phyloP scores from a whole-genome alignment of 108 stramenopile genomes.

The Cyclostephanos invisitatus region DNA sequence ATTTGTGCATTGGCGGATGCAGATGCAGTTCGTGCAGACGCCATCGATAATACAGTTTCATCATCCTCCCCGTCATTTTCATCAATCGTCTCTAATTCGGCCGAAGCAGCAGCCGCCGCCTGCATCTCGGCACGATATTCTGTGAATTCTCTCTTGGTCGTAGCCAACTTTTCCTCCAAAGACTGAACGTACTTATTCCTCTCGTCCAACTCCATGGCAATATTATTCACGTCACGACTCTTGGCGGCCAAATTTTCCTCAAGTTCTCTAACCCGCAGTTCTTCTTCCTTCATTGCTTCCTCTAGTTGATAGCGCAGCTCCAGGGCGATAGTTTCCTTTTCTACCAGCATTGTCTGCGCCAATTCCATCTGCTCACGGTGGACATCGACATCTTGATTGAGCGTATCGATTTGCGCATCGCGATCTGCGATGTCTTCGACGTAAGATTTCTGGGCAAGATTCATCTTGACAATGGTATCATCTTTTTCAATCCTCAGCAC shows the following conservation, averaged over 20 bases:
- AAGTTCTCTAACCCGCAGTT: conserved; percentile 16
- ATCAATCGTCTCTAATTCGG: background rate
- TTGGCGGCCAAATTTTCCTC: conserved; percentile 40
- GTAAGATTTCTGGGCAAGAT: conserved; percentile 15
- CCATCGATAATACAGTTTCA: conserved; percentile 1
- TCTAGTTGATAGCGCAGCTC: conserved; percentile 34
- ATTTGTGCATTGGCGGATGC: background rate
- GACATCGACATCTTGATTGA: conserved; percentile 40
- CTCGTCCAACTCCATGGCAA: conserved; percentile 34
- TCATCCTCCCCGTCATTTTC: background rate
- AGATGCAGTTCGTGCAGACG: conserved; percentile 15
- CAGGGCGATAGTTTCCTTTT: conserved; percentile 28
- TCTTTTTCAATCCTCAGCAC: conserved; percentile 30
- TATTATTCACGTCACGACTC: conserved; percentile 31
- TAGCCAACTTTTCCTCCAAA: conserved; percentile 33
- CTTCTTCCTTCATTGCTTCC: conserved; percentile 22
- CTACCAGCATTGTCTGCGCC: conserved; percentile 49
- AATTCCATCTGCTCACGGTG: conserved; percentile 47
- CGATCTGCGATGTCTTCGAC: conserved; percentile 18
- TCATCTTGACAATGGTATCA: conserved; percentile 7
- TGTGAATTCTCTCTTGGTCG: conserved; percentile 18
- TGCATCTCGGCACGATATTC: conserved; percentile 14
- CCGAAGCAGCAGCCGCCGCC: background rate
- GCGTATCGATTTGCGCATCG: conserved; percentile 34
- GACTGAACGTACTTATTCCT: conserved; percentile 25